Percentiles rank a stretch among this genome's conserved stretches.
These are phyloP conservation scores for Apiospora sp. DNA, from an alignment of 2,329 filamentous ascomycete species.

Conservation along the genomic window DNA sequence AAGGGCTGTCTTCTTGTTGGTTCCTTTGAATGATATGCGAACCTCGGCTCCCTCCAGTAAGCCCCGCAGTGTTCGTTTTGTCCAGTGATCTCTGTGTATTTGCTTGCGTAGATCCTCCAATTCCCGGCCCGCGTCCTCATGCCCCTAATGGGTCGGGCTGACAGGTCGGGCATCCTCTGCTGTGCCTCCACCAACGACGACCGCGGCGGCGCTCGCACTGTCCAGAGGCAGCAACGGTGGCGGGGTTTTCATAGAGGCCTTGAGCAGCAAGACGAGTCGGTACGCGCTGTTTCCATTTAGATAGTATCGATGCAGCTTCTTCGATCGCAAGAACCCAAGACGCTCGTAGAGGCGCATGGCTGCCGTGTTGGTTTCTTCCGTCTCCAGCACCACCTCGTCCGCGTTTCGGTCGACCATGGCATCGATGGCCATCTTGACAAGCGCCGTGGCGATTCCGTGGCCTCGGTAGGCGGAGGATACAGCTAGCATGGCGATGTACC, in stretches of 20 bases:
- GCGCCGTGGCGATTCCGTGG: slow-evolving; percentile 83
- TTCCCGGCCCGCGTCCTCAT: neutral
- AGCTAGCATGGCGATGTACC: slow-evolving; percentile 99
- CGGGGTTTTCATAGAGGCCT: slow-evolving; percentile 46
- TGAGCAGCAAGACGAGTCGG: slow-evolving; percentile 83
- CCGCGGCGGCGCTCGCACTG: neutral
- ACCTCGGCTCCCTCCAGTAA: neutral
- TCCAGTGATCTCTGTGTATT: neutral
- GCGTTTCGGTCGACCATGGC: slow-evolving; percentile 85
- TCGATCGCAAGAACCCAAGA: slow-evolving; percentile 89
- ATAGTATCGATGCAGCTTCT: slow-evolving; percentile 94
- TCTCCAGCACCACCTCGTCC: slow-evolving; percentile 95
- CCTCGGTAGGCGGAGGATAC: slow-evolving; percentile 82
- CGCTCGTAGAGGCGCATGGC: slow-evolving; percentile 94
- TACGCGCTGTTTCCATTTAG: slow-evolving; percentile 96
- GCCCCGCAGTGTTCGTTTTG: neutral
- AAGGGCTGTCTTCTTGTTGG: neutral
- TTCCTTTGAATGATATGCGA: neutral
- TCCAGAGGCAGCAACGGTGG: slow-evolving; percentile 14
- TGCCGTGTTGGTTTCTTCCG: slow-evolving; percentile 89
- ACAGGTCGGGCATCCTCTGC: neutral
- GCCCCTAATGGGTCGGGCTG: slow-evolving; percentile 12
- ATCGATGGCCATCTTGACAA: slow-evolving; percentile 91
- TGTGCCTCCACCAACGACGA: neutral
- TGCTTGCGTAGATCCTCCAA: neutral